Evolutionary conservation across 2,329 filamentous ascomycete genomes (phyloP).

Genomic region (Pseudogymnoascus sp.): DNA sequence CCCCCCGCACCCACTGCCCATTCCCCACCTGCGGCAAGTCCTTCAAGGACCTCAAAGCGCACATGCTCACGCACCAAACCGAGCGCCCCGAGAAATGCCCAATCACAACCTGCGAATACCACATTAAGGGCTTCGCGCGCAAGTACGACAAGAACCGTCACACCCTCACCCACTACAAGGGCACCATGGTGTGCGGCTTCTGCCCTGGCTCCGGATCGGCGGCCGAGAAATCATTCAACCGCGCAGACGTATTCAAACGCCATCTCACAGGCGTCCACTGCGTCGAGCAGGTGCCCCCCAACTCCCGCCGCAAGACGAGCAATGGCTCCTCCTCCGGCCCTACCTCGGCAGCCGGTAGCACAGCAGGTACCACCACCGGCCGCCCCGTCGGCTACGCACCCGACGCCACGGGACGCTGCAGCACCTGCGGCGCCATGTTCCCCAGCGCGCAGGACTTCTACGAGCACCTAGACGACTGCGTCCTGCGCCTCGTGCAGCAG

Average conservation of each 20-base stretch:
- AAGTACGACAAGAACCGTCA: conserved; percentile 99
- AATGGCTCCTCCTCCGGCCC: background rate
- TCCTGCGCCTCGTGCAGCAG: conserved; percentile 63
- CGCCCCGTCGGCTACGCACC: conserved; percentile 63
- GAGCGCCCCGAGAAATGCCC: conserved; percentile 95
- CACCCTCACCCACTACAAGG: conserved; percentile 93
- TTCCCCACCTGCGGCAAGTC: conserved; percentile 51
- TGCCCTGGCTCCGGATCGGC: conserved; percentile 82
- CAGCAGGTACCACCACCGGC: conserved; percentile 41
- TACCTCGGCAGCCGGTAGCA: conserved; percentile 20
- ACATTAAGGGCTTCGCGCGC: conserved; percentile 85
- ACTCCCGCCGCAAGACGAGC: conserved; percentile 64
- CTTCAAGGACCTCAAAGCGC: conserved; percentile 65
- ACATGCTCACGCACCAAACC: conserved; percentile 93
- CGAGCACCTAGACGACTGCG: conserved; percentile 80
- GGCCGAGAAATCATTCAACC: conserved; percentile 91
- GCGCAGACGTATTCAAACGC: conserved; percentile 94
- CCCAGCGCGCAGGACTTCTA: conserved; percentile 91
- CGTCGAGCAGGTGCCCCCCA: conserved; percentile 89
- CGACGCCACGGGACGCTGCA: conserved; percentile 80
- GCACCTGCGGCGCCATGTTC: conserved; percentile 81
- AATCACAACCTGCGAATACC: conserved; percentile 87
- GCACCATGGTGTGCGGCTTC: conserved; percentile 96
- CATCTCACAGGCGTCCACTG: conserved; percentile 89
- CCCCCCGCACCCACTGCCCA: conserved; percentile 38